Base-by-base conservation (phyloP, 306 rosid species). In the Ziziphus jujuba region DNA sequence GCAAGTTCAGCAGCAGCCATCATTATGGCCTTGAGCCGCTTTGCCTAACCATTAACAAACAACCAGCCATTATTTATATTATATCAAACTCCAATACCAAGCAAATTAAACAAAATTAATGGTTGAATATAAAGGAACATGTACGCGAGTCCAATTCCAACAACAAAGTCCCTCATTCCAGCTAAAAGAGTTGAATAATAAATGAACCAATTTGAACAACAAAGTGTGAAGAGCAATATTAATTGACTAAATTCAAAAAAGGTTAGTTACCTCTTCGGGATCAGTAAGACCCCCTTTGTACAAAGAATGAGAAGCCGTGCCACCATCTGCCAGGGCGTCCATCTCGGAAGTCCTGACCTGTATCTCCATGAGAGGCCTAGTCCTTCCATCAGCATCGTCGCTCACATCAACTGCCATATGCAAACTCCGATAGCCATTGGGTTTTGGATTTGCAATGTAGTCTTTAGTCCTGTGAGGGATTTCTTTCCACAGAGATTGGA, bases 1-100 rank as follows among this genome's bases (percentile, higher is more conserved):
- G 98, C 93, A 68, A 90, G 83, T 81, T 90, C 98, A 61, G 96
- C 98, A 10, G 98, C 97, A 58, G 98, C 97, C 81, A 93, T 71
- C 92, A 87, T 72, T 52, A 84, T 81, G 45, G 95, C 81, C 95
- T 88, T 93, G 65, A 93, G 83, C 76, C 87, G 88, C 84, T 81
- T 88, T 31, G 96, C 96, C 97, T 93, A 75, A 68, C 65, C 58
- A 74, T 79, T 21, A 76, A 71, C 63, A 71, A 70, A 52, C 33
- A 57, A 56, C 23, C 9, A 57, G 28, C 16, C 2, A 17, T 23
- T 33, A 40, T 9, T 9, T 16, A 19, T 28, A 51, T 28, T 28
- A 28, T 28, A 28, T 28, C 33, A 28, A 28, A 28, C 33, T 1
- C 33, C 2, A 28, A 28, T 28, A 28, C 33, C 33, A 4, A 28